Conservation (phyloP, 2,329 filamentous ascomycete genomes). For the Fusarium phyllophilum region DNA sequence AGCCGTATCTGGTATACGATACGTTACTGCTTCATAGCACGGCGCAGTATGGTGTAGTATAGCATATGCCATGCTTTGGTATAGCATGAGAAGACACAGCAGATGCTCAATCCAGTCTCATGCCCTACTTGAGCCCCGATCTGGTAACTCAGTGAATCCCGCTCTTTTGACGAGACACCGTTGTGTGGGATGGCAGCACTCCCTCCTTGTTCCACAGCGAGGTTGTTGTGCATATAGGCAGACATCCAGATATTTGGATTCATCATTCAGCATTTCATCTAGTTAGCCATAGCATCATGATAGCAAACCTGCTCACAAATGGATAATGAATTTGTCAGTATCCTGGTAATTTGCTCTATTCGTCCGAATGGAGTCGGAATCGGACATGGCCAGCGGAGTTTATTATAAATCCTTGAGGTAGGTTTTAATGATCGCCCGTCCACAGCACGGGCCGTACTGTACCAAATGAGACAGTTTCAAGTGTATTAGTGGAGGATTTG, state of each 20-base stretch:
- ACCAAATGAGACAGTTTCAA: slow-evolving; percentile 34
- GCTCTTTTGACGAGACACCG: slow-evolving; percentile 38
- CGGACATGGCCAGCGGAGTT: slow-evolving; percentile 32
- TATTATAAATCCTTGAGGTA: slow-evolving; percentile 16
- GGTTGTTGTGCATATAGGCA: slow-evolving; percentile 30
- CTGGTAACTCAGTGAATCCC: slow-evolving; percentile 29
- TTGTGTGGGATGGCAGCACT: slow-evolving; percentile 22
- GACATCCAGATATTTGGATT: background rate
- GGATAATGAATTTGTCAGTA: slow-evolving; percentile 13
- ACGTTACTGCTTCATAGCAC: slow-evolving; percentile 14
- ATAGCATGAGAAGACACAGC: background rate
- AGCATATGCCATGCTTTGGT: background rate
- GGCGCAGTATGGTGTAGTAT: background rate
- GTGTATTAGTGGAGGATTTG: slow-evolving; percentile 15
- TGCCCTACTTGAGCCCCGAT: slow-evolving; percentile 16
- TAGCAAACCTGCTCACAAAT: slow-evolving; percentile 2
- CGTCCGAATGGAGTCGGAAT: background rate
- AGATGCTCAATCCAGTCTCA: background rate
- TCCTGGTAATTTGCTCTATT: background rate
- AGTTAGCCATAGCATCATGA: background rate
- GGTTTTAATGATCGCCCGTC: slow-evolving; percentile 10
- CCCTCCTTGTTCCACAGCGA: slow-evolving; percentile 29
- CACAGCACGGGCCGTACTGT: slow-evolving; percentile 11
- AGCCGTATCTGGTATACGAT: slow-evolving; percentile 21
- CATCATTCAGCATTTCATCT: background rate